These are phyloP conservation scores for Cicer cuneatum DNA, from an alignment of 306 rosid species.

Conservation along the genomic window DNA sequence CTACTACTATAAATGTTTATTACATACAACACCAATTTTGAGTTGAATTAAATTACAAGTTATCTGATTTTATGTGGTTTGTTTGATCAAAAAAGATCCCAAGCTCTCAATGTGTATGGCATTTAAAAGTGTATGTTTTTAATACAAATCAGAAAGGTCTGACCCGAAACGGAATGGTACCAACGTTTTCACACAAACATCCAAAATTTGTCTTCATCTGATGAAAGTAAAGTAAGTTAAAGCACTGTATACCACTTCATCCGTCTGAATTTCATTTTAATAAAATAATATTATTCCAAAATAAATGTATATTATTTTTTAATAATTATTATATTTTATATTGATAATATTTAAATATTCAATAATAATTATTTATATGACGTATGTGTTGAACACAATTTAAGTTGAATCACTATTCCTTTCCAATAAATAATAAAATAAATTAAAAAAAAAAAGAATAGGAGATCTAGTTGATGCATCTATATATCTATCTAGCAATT, in stretches of 20 bases:
- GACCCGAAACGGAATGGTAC: conserved; percentile 67
- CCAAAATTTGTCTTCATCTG: conserved; percentile 38
- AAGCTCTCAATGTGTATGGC: background rate
- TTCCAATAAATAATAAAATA: too few species aligned
- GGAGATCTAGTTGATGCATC: too few species aligned
- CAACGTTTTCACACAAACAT: conserved; percentile 49
- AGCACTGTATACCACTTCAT: background rate
- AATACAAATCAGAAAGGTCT: conserved; percentile 46
- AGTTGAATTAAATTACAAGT: background rate
- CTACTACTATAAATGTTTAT: too few species aligned
- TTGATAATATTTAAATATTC: too few species aligned
- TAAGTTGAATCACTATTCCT: too few species aligned
- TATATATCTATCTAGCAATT: background rate
- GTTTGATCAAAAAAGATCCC: conserved; percentile 26
- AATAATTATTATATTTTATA: too few species aligned
- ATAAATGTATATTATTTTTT: background rate
- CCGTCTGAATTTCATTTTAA: too few species aligned
- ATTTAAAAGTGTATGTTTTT: conserved; percentile 44
- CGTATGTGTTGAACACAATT: too few species aligned
- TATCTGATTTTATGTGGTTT: background rate
- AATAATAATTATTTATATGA: too few species aligned
- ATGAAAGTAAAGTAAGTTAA: background rate
- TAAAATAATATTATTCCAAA: too few species aligned
- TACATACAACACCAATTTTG: background rate
- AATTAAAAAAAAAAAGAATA: background rate